Base-by-base conservation (phyloP, 2,329 filamentous ascomycete genomes). In the Aspergillus aculeatus region DNA sequence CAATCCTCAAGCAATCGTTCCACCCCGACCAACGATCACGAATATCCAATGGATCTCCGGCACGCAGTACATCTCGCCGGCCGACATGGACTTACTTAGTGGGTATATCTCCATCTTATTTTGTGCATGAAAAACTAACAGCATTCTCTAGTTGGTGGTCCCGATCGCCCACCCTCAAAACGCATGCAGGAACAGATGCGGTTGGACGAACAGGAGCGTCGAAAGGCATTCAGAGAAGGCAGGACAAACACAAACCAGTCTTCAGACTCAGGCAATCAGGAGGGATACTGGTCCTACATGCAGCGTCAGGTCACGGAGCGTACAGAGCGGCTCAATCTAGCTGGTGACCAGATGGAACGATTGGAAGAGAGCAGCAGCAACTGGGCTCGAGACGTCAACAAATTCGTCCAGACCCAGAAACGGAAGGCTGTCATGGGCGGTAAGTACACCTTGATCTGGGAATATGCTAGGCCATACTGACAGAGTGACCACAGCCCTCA, bases 1-100 rank as follows among this genome's bases (percentile, higher is more conserved):
- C 75, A 96, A 98, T 71, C 87, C 90, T 0, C 82, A 90, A 59
- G 84, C 91, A 0, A 72, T 84, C 16, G 83, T 90, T 23, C 94
- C 93, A 2, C 83, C 91, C 12, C 86, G 95, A 2, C 95, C 95
- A 1, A 96, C 92, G 0, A 99, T 99, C 61, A 96, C 91, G 21
- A 96, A 96, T 69, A 77, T 99, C 41, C 92, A 98, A 77, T 99
- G 95, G 95, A 92, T 99, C 55, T 90, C 92, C 0, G 95, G 95
- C 4, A 98, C 94, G 1, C 94, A 97, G 75, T 90, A 96, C 68
- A 84, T 99, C 50, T 92, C 91, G 1, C 89, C 91, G 0, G 83
- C 88, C 2, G 95, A 99, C 69, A 86, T 99, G 70, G 95, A 98
- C 70, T 78, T 96, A 2, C 81, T 99, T 1, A 95, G 81, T 82